Conservation (phyloP, 2,329 filamentous ascomycete genomes). For the Sphaerulina musiva region DNA sequence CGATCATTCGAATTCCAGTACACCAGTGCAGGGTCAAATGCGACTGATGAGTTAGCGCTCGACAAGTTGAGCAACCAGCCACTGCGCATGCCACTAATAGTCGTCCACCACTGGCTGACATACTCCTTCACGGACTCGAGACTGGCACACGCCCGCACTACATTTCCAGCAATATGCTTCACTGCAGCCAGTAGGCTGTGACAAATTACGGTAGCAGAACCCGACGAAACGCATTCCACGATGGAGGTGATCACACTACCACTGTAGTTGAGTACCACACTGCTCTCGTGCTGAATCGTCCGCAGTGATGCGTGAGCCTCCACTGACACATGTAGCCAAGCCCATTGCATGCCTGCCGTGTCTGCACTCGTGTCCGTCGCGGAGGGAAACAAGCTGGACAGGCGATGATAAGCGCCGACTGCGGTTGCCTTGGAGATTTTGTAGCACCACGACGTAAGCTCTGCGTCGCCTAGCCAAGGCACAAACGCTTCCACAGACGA, state of each 20-base stretch:
- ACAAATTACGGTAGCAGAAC: conserved; percentile 19
- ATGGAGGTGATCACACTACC: conserved; percentile 22
- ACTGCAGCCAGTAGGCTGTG: conserved; percentile 7
- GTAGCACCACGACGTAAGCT: conserved; percentile 14
- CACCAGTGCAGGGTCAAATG: conserved; percentile 36
- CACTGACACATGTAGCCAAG: conserved; percentile 24
- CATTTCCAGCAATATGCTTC: conserved; percentile 12
- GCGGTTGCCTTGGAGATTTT: conserved; percentile 22
- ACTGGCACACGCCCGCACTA: conserved; percentile 12
- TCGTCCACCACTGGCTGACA: conserved; percentile 17
- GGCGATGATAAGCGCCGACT: conserved; percentile 18
- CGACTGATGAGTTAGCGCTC: conserved; percentile 3
- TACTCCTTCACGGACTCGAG: conserved; percentile 16
- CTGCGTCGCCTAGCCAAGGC: conserved; percentile 9
- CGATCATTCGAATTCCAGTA: conserved; percentile 50
- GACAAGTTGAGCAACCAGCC: conserved; percentile 22
- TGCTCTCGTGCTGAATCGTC: conserved; percentile 23
- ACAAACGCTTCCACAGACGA: conserved; percentile 7
- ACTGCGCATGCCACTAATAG: conserved; percentile 18
- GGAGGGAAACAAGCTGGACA: conserved; percentile 21
- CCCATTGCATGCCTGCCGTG: conserved; percentile 23
- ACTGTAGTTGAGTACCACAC: conserved; percentile 20
- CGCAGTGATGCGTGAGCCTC: conserved; percentile 29
- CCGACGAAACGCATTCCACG: conserved; percentile 26
- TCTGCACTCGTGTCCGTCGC: conserved; percentile 10